Conservation (phyloP, 176 grass and related monocot species). For the Saccharum officinarum region DNA sequence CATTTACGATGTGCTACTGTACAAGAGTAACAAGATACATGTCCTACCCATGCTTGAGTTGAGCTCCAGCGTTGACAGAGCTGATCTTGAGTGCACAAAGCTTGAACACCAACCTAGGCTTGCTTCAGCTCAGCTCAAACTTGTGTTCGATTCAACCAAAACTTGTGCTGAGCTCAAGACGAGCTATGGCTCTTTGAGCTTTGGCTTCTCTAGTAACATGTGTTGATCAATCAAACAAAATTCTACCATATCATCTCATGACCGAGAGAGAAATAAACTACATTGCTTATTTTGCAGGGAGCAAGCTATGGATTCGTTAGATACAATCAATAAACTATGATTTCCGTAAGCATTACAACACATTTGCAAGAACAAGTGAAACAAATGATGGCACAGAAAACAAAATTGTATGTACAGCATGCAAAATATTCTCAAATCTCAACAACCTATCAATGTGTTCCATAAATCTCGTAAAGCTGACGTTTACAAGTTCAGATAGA, state of each 20-base stretch:
- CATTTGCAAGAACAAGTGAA: neutral
- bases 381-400: neutral
- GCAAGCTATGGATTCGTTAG: neutral
- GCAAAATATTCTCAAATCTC: conserved; percentile 3
- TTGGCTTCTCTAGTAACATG: neutral
- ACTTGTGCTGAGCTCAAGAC: neutral
- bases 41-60: neutral
- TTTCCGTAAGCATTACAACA: neutral
- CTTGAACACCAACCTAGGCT: neutral
- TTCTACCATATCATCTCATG: neutral
- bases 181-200: neutral
- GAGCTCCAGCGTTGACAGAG: neutral
- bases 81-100: neutral
- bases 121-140: neutral
- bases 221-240: neutral
- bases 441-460: neutral
- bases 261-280: neutral
- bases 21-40: neutral
- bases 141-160: neutral
- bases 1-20: neutral
- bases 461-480: conserved; percentile 16
- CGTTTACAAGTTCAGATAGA: neutral
- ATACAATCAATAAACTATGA: neutral
- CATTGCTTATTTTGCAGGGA: neutral
- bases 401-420: neutral